These are phyloP conservation scores for Alternaria viburni DNA, from an alignment of 2,329 filamentous ascomycete species.

Conservation along the genomic window DNA sequence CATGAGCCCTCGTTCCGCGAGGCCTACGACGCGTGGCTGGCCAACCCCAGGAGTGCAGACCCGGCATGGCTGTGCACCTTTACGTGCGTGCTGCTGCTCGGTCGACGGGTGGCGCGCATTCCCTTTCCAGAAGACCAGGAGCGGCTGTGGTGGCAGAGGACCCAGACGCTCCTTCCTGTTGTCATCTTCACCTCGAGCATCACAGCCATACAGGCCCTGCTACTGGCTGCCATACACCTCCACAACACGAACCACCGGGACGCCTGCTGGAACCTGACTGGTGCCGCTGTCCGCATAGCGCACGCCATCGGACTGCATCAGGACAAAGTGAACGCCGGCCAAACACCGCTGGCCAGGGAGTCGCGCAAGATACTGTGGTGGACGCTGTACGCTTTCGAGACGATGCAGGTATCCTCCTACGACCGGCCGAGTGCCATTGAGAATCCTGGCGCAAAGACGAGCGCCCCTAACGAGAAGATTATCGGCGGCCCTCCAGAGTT, in stretches of 20 bases:
- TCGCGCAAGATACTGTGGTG: constrained; percentile 61
- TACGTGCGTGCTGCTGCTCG: constrained; percentile 51
- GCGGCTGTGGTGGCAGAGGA: constrained; percentile 51
- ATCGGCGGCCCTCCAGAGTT: constrained; percentile 49
- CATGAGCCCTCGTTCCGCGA: constrained; percentile 54
- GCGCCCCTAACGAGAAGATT: constrained; percentile 46
- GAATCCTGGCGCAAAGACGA: constrained; percentile 43
- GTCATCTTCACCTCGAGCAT: constrained; percentile 54
- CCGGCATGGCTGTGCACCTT: constrained; percentile 52
- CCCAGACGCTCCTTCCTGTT: constrained; percentile 50
- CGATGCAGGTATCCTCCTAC: constrained; percentile 53
- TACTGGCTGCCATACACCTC: constrained; percentile 53
- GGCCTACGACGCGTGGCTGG: constrained; percentile 47
- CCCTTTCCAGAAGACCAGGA: constrained; percentile 48
- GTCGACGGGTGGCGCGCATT: constrained; percentile 44
- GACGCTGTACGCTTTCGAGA: constrained; percentile 58
- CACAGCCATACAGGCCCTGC: constrained; percentile 51
- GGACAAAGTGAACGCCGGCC: constrained; percentile 45
- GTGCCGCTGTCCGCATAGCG: constrained; percentile 53
- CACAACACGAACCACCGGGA: constrained; percentile 56
- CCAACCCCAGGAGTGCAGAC: constrained; percentile 41
- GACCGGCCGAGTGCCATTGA: constrained; percentile 55
- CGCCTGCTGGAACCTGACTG: constrained; percentile 54
- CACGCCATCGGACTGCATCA: constrained; percentile 55
- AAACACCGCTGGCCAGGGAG: constrained; percentile 50